These are phyloP conservation scores for Flaveria trinervia DNA, from an alignment of 129 eudicot species.

Conservation along the genomic window DNA sequence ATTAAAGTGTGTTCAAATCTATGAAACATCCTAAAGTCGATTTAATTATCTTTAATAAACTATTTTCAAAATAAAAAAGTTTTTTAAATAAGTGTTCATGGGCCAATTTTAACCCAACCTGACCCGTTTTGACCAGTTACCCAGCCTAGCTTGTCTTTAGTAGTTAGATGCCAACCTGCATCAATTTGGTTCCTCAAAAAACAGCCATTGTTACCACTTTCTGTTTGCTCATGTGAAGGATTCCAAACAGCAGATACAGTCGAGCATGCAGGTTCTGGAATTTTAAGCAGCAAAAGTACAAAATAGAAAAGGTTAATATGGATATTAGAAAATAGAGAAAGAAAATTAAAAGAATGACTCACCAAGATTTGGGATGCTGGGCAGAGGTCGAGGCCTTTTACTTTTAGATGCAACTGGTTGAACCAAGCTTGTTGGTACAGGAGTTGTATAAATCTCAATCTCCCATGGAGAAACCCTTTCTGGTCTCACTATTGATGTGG, in stretches of 20 bases:
- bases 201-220: slow-evolving; percentile 29
- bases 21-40: neutral
- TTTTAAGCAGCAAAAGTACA: slow-evolving; percentile 16
- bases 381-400: slow-evolving; percentile 49
- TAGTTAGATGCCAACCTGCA: slow-evolving; percentile 32
- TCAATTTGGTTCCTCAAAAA: slow-evolving; percentile 24
- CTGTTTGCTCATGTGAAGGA: slow-evolving; percentile 48
- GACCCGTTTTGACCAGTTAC: neutral
- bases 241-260: slow-evolving; percentile 55
- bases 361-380: slow-evolving; percentile 51
- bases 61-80: neutral
- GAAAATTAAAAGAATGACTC: slow-evolving; percentile 12
- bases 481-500: slow-evolving; percentile 71
- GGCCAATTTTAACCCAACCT: neutral
- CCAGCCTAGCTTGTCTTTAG: neutral
- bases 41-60: neutral
- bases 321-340: neutral
- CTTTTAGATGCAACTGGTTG: slow-evolving; percentile 40
- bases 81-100: neutral
- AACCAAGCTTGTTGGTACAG: slow-evolving; percentile 45
- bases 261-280: slow-evolving; percentile 53
- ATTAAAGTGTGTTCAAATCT: neutral
- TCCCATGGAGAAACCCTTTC: slow-evolving; percentile 89
- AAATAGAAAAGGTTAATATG: slow-evolving; percentile 3
- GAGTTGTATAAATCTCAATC: slow-evolving; percentile 50